Percentiles rank a stretch among this genome's conserved stretches.
phyloP scores from a whole-genome alignment of 202 grass and related monocot species.

The Hordeum pubiflorum region DNA sequence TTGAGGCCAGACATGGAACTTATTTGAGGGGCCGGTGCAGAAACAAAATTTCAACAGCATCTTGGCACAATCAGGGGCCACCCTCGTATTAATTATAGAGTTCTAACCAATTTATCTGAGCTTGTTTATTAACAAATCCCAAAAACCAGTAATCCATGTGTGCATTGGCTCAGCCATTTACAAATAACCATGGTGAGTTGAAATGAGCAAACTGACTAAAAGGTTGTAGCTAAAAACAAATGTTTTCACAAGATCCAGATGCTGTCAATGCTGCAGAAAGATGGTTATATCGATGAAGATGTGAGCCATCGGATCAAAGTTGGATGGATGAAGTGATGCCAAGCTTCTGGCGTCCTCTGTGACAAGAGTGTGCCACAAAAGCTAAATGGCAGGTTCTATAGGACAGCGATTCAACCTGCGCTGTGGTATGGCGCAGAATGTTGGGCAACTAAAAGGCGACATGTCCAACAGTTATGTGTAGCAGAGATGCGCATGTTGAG shows the following conservation, averaged over 20 bases:
- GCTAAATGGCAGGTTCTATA: too few species aligned
- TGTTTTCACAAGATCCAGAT: background rate
- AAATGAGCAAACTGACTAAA: slow-evolving; percentile 15
- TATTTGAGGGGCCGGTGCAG: background rate
- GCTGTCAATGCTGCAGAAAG: background rate
- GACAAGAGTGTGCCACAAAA: too few species aligned
- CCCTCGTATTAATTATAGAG: background rate
- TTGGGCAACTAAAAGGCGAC: too few species aligned
- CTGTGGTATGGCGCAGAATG: too few species aligned
- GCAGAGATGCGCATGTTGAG: too few species aligned
- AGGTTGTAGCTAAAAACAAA: background rate
- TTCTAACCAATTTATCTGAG: background rate
- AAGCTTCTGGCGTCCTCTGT: too few species aligned
- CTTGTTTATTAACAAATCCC: background rate
- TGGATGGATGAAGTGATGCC: too few species aligned
- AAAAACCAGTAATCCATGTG: background rate
- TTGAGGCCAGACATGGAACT: background rate
- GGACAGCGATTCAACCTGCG: too few species aligned
- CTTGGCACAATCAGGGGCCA: background rate
- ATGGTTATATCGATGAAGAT: too few species aligned
- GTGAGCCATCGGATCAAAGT: too few species aligned
- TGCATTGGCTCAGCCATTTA: background rate
- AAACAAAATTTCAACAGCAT: background rate
- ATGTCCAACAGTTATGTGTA: too few species aligned
- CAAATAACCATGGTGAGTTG: background rate